Conservation (phyloP, 2,329 filamentous ascomycete genomes). For the Davidsoniella virescens region DNA sequence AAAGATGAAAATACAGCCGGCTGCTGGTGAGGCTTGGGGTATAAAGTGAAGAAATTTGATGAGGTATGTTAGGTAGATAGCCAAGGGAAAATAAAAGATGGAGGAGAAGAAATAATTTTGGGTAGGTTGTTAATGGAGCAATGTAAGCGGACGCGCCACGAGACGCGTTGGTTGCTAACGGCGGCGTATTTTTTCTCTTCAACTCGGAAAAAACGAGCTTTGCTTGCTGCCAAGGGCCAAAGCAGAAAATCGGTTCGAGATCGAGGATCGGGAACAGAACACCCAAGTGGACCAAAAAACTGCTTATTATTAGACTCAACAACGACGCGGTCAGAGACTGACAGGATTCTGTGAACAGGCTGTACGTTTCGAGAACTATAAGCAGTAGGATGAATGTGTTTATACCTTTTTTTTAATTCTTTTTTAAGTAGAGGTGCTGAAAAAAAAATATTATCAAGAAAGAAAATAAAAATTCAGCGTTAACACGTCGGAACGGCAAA, state of each 20-base stretch:
- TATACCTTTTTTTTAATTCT: neutral
- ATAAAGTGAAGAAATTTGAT: too few species aligned
- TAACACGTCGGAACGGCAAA: too few species aligned
- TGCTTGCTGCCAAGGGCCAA: too few species aligned
- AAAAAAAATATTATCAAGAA: too few species aligned
- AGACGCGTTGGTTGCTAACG: slow-evolving; percentile 1
- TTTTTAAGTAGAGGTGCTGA: neutral
- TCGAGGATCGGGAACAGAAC: too few species aligned
- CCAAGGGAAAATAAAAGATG: neutral
- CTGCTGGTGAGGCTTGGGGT: too few species aligned
- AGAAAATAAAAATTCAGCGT: too few species aligned
- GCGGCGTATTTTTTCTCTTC: neutral
- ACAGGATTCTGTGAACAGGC: too few species aligned
- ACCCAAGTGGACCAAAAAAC: too few species aligned
- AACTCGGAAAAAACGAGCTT: too few species aligned
- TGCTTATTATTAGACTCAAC: neutral
- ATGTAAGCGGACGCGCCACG: slow-evolving; percentile 2
- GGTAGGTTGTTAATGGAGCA: slow-evolving; percentile 1
- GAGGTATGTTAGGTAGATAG: too few species aligned
- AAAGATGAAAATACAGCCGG: neutral
- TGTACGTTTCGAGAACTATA: neutral
- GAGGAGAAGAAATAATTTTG: slow-evolving; percentile 3
- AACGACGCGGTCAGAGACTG: neutral
- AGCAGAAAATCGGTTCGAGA: too few species aligned
- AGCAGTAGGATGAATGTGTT: neutral